Base-by-base conservation (phyloP, 805 yeast genomes). In the Schwanniomyces occidentalis region DNA sequence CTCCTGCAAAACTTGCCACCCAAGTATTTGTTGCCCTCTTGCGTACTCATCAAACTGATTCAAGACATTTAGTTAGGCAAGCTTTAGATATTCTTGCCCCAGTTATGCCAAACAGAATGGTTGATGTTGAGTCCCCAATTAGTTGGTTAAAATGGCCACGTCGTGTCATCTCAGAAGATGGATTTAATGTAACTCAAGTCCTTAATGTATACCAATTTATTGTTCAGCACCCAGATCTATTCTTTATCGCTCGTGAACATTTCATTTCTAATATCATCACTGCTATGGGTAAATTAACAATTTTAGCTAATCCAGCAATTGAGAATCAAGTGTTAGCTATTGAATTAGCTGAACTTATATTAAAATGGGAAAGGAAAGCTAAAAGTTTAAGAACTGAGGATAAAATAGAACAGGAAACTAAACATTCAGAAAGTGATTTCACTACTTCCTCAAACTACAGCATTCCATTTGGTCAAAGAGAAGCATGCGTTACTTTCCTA, bases 141-240 rank as follows among this genome's bases (percentile, higher is more conserved):
- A 71, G 69, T 35, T 93, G 98, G 98, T 75, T 93, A 33, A 90
- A 86, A 46, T 89, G 96, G 90, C 95, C 96, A 0, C 80, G 97
- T 45, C 73, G 97, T 34, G 93, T 91, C 2, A 69, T 93, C 9
- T 81, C 90, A 2, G 98, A 95, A 53, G 95, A 89, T 51, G 91
- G 93, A 0, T 85, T 82, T 53, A 88, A 80, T 49, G 89, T 88
- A 3, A 78, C 82, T 2, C 96, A 88, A 51, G 96, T 90, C 24
- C 66, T 86, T 41, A 85, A 86, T 40, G 85, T 93, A 8, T 93
- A 88, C 48, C 95, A 88, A 52, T 88, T 91, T 49, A 78, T 93
- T 58, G 87, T 87, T 21, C 83, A 81, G 32, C 95, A 93, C 47
- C 78, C 95, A 0, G 91, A 83, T 39, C 63, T 88, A 33, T 93